phyloP scores from a whole-genome alignment of 345 rosid species.

The Citrus inodora region DNA sequence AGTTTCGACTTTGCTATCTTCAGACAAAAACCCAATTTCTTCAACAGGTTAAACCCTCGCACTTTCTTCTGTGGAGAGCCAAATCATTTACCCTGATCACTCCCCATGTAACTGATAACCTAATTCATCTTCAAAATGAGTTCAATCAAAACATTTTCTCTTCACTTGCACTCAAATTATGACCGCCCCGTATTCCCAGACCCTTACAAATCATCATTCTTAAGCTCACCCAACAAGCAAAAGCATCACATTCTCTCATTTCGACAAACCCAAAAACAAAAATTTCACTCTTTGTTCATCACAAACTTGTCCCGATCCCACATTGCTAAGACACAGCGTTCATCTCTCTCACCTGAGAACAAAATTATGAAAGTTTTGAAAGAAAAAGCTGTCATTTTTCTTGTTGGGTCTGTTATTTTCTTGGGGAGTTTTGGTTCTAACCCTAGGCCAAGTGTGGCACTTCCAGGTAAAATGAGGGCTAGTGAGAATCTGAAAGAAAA shows the following conservation, averaged over 20 bases:
- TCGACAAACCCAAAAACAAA: constrained; percentile 16
- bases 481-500: constrained; percentile 20
- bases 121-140: constrained; percentile 6
- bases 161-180: background rate
- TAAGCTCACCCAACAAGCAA: constrained; percentile 11
- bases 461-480: constrained; percentile 27
- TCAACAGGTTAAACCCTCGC: background rate
- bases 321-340: constrained; percentile 14
- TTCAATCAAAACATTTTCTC: constrained; percentile 15
- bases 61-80: background rate
- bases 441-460: constrained; percentile 46
- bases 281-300: constrained; percentile 10
- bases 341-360: constrained; percentile 25
- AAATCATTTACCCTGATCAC: background rate
- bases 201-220: constrained; percentile 6
- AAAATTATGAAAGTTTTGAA: constrained; percentile 24
- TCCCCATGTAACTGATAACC: background rate
- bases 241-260: constrained; percentile 8
- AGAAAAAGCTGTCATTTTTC: constrained; percentile 38
- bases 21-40: background rate
- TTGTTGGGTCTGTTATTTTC: constrained; percentile 58
- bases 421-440: constrained; percentile 41
- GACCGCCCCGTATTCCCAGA: constrained; percentile 8
- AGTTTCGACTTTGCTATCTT: background rate
- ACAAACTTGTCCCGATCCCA: constrained; percentile 9